Percentiles rank a stretch among this genome's conserved stretches.
These are phyloP conservation scores for Solanum chacoense DNA, from an alignment of 305 asterid genomes.

Conservation along the genomic window DNA sequence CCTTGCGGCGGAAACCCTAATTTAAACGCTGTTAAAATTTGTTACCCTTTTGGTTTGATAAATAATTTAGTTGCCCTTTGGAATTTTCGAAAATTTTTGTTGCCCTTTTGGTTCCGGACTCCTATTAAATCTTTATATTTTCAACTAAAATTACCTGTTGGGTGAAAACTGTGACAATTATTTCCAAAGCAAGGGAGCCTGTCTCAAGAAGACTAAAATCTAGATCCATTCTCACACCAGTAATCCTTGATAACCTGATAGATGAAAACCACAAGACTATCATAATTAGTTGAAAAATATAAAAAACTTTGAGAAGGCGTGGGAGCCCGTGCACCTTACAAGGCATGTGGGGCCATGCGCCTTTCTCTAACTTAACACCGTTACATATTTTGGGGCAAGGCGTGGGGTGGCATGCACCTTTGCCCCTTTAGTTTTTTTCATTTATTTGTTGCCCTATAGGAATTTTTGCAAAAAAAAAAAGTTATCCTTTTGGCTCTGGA, in stretches of 20 bases:
- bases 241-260: slow-evolving; percentile 63
- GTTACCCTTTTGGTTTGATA: too few species aligned
- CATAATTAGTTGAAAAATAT: neutral
- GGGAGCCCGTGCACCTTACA: neutral
- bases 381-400: neutral
- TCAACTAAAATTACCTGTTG: slow-evolving; percentile 33
- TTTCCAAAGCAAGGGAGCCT: slow-evolving; percentile 50
- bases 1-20: too few species aligned
- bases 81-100: too few species aligned
- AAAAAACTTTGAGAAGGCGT: neutral
- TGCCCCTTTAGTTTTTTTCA: neutral
- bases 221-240: slow-evolving; percentile 61
- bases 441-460: neutral
- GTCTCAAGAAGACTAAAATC: slow-evolving; percentile 58
- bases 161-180: slow-evolving; percentile 55
- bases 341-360: neutral
- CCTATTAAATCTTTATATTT: neutral
- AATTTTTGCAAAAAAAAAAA: neutral
- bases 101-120: too few species aligned
- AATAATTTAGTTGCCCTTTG: too few species aligned
- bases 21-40: too few species aligned
- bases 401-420: neutral
- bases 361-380: neutral
- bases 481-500: neutral
- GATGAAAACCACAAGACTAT: neutral